Percentiles rank a stretch among this genome's conserved stretches.
phyloP scores from a whole-genome alignment of 140 eudicot species.

The Cichorium intybus region DNA sequence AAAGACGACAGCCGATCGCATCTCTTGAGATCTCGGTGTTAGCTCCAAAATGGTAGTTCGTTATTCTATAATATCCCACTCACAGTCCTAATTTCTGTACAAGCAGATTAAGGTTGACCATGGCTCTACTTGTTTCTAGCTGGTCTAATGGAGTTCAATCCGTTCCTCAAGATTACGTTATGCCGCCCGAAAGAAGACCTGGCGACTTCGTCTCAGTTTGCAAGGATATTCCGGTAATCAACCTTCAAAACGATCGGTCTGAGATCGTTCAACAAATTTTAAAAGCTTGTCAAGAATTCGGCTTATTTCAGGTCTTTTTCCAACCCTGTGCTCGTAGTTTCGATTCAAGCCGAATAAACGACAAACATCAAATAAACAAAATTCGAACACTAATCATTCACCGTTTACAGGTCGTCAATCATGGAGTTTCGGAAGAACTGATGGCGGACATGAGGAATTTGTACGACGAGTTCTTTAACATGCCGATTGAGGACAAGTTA shows the following conservation, averaged over 20 bases:
- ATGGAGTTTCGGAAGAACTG: constrained; percentile 41
- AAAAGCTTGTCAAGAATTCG: constrained; percentile 57
- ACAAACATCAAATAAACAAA: neutral
- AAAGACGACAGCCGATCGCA: constrained; percentile 14
- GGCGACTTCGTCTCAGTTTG: constrained; percentile 33
- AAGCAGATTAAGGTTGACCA: neutral
- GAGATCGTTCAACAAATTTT: constrained; percentile 36
- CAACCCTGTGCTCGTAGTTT: neutral
- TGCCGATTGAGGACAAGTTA: constrained; percentile 45
- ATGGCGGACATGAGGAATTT: constrained; percentile 32
- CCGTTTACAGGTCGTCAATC: constrained; percentile 49
- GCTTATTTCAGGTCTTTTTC: constrained; percentile 61
- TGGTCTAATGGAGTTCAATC: constrained; percentile 41
- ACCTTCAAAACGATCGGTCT: constrained; percentile 31
- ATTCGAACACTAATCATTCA: neutral
- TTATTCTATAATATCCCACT: constrained; percentile 14
- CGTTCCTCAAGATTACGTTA: constrained; percentile 50
- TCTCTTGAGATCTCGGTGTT: neutral
- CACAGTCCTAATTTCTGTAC: neutral
- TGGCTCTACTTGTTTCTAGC: constrained; percentile 45
- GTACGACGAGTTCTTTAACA: constrained; percentile 45
- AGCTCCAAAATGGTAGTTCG: neutral
- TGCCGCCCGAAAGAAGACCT: constrained; percentile 60
- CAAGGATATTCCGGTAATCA: constrained; percentile 48
- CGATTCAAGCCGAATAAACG: neutral